Percentiles rank a stretch among this genome's conserved stretches.
Conservation (phyloP, 352 stramenopile genomes). For the Pythium chondricola region DNA sequence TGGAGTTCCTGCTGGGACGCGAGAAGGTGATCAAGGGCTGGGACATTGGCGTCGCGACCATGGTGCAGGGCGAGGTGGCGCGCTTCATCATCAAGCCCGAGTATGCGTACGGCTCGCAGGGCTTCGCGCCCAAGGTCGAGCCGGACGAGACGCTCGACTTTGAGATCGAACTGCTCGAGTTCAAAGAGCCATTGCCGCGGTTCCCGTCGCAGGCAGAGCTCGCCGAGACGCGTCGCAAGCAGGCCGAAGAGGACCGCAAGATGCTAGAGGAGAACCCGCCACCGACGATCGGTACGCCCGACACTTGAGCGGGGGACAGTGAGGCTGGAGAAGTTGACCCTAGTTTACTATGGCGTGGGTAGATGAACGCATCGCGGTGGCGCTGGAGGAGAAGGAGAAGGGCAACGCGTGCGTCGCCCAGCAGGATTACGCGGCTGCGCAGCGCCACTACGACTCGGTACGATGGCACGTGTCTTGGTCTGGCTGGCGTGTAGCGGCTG, state of each 20-base stretch:
- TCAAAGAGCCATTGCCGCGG: conserved; percentile 73
- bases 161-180: conserved; percentile 78
- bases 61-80: conserved; percentile 68
- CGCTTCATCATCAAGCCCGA: conserved; percentile 81
- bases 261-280: conserved; percentile 81
- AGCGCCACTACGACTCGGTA: conserved; percentile 86
- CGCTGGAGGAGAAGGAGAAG: conserved; percentile 75
- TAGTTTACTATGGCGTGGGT: background rate
- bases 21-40: conserved; percentile 85
- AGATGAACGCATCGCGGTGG: conserved; percentile 68
- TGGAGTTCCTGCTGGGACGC: conserved; percentile 79
- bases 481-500: background rate
- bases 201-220: conserved; percentile 81
- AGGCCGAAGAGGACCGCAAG: conserved; percentile 78
- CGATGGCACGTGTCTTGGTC: background rate
- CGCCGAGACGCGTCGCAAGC: conserved; percentile 73
- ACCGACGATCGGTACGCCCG: conserved; percentile 53
- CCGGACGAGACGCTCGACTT: conserved; percentile 83
- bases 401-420: conserved; percentile 59
- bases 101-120: conserved; percentile 72
- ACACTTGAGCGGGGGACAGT: background rate
- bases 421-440: conserved; percentile 69
- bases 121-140: conserved; percentile 80
- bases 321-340: background rate
- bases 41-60: conserved; percentile 80